Evolutionary conservation across 108 stramenopile genomes (phyloP), one percentile per base, ranked within the genome.

Genomic region (Nitzschia sp.): DNA sequence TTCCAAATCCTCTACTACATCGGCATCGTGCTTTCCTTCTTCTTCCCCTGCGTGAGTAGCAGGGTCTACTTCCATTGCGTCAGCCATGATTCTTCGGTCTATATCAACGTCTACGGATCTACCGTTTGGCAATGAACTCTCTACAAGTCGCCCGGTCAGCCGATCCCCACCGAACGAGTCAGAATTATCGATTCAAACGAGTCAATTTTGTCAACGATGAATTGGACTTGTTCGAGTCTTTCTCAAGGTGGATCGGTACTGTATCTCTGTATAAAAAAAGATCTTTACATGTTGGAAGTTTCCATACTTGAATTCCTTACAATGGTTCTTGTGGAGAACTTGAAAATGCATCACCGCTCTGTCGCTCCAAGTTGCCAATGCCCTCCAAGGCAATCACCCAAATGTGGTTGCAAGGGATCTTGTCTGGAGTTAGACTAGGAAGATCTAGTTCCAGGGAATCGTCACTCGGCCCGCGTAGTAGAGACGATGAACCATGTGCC

Each of bases 351-450:
- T 34, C 29, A 34, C 29, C 3, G 29, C 29, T 34, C 29, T 34
- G 1, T 5, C 5, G 3, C 5, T 63, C 60, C 19, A 77, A 43
- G 46, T 81, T 78, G 17, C 37, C 44, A 6, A 81, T 11, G 39
- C 51, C 63, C 38, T 71, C 64, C 20, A 83, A 52, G 7, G 63
- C 62, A 40, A 83, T 29, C 9, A 70, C 78, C 81, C 81, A 83
- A 15, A 78, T 67, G 62, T 83, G 77, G 57, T 76, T 57, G 44
- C 81, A 83, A 40, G 81, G 81, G 10, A 83, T 55, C 41, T 44
- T 60, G 52, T 65, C 66, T 29, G 81, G 81, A 8, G 73, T 79
- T 37, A 83, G 42, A 20, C 39, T 21, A 40, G 81, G 81, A n/a
- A 82, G 60, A 17, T 48, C 21, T 24, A 82, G 54, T 6, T 21